Conservation (phyloP, 768 basidiomycete genomes). For the Mycena floridula region DNA sequence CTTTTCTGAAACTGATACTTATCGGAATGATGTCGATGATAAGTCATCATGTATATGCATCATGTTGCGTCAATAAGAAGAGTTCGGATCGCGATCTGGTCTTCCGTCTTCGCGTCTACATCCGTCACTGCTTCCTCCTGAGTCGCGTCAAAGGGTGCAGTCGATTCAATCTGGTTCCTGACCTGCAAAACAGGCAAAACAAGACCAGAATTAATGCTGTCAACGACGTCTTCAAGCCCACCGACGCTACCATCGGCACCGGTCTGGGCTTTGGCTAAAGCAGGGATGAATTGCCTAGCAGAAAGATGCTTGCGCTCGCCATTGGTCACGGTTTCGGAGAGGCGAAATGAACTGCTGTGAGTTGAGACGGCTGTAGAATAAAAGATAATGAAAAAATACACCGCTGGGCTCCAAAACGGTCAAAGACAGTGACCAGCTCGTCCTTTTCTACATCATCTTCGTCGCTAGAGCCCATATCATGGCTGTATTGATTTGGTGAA, state of each 20-base stretch:
- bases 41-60: constrained; percentile 32
- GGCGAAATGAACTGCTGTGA: constrained; percentile 80
- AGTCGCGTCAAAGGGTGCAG: neutral
- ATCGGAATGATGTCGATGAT: constrained; percentile 60
- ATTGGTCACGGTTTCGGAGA: constrained; percentile 83
- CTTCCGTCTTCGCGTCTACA: constrained; percentile 71
- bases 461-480: too few species aligned
- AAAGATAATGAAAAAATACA: constrained; percentile 44
- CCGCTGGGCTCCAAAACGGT: constrained; percentile 76
- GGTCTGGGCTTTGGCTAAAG: constrained; percentile 44
- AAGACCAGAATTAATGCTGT: constrained; percentile 73
- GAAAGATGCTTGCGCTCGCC: constrained; percentile 71
- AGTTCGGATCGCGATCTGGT: constrained; percentile 75
- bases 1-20: constrained; percentile 65
- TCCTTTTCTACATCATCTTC: constrained; percentile 52
- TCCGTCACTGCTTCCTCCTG: constrained; percentile 23
- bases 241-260: constrained; percentile 72
- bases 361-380: constrained; percentile 51
- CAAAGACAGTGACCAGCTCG: constrained; percentile 67
- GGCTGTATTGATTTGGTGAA: constrained; percentile 34
- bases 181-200: constrained; percentile 63
- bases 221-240: constrained; percentile 68
- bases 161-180: constrained; percentile 25
- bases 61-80: constrained; percentile 57
- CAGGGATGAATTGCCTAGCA: constrained; percentile 57